Evolutionary conservation across 352 stramenopile species (phyloP).

Genomic region (Globisporangium camurandrum): DNA sequence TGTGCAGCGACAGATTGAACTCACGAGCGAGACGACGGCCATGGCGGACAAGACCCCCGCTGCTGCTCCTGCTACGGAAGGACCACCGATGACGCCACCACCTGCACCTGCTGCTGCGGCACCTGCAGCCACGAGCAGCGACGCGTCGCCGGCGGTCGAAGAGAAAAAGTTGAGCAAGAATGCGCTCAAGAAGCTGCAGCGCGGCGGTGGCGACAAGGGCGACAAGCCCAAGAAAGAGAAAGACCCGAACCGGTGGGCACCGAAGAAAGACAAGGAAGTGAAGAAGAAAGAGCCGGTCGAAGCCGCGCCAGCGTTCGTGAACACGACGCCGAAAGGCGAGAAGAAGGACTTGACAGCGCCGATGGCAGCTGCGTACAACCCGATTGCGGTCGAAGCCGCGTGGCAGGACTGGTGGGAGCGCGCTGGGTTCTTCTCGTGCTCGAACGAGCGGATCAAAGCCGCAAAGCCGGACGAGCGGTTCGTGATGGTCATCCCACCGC

Average conservation of each 20-base stretch:
- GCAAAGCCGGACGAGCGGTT: slow-evolving; percentile 88
- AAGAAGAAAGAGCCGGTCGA: slow-evolving; percentile 74
- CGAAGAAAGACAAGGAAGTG: slow-evolving; percentile 79
- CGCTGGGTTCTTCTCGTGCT: slow-evolving; percentile 93
- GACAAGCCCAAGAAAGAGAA: slow-evolving; percentile 93
- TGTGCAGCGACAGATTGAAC: too few species aligned
- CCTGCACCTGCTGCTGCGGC: slow-evolving; percentile 9
- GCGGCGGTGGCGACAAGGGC: slow-evolving; percentile 82
- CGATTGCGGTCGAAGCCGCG: slow-evolving; percentile 93
- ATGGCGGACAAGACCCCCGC: slow-evolving; percentile 10
- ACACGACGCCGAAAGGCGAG: slow-evolving; percentile 90
- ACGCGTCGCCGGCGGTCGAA: slow-evolving; percentile 10
- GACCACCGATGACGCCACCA: neutral
- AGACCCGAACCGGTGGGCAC: slow-evolving; percentile 88
- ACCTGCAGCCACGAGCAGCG: neutral
- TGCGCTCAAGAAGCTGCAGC: slow-evolving; percentile 91
- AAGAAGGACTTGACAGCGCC: slow-evolving; percentile 90
- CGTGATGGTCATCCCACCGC: slow-evolving; percentile 94
- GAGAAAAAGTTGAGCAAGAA: slow-evolving; percentile 92
- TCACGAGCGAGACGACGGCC: neutral
- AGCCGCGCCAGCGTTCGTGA: slow-evolving; percentile 69
- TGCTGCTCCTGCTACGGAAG: neutral
- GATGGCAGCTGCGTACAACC: slow-evolving; percentile 95
- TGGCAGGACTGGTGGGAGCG: slow-evolving; percentile 99
- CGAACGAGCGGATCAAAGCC: slow-evolving; percentile 75